Percentiles rank a stretch among this genome's conserved stretches.
Conservation (phyloP, 495 filamentous ascomycete genomes). For the Tuber magnatum region DNA sequence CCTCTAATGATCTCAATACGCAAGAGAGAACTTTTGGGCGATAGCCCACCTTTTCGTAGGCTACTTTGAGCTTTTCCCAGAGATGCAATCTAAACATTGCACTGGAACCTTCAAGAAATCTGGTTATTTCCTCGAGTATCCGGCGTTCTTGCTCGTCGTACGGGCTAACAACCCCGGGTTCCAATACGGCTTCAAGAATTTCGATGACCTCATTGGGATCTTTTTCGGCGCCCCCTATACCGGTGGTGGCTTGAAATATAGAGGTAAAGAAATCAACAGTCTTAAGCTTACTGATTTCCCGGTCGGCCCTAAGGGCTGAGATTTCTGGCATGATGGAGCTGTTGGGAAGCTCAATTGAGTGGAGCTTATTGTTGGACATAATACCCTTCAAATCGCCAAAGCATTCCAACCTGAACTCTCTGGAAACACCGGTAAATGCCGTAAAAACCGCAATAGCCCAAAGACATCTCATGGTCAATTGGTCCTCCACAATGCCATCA, state of each 20-base stretch:
- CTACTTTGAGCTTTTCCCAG: constrained; percentile 78
- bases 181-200: constrained; percentile 83
- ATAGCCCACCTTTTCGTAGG: constrained; percentile 76
- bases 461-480: constrained; percentile 58
- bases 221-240: constrained; percentile 47
- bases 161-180: constrained; percentile 55
- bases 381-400: constrained; percentile 62
- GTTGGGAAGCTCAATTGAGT: constrained; percentile 64
- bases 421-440: constrained; percentile 59
- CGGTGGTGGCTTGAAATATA: constrained; percentile 57
- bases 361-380: constrained; percentile 43
- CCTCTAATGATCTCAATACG: constrained; percentile 73
- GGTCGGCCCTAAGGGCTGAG: constrained; percentile 68
- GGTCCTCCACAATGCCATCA: constrained; percentile 43
- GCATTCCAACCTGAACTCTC: constrained; percentile 72
- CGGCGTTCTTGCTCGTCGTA: constrained; percentile 28
- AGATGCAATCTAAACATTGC: constrained; percentile 74
- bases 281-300: constrained; percentile 82
- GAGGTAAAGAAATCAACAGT: constrained; percentile 93
- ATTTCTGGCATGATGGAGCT: constrained; percentile 85
- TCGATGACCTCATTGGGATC: constrained; percentile 80
- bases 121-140: constrained; percentile 63
- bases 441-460: constrained; percentile 77
- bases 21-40: constrained; percentile 79
- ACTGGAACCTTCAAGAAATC: constrained; percentile 72